phyloP scores from a whole-genome alignment of 495 filamentous ascomycete species.

The Xylaria grammica region DNA sequence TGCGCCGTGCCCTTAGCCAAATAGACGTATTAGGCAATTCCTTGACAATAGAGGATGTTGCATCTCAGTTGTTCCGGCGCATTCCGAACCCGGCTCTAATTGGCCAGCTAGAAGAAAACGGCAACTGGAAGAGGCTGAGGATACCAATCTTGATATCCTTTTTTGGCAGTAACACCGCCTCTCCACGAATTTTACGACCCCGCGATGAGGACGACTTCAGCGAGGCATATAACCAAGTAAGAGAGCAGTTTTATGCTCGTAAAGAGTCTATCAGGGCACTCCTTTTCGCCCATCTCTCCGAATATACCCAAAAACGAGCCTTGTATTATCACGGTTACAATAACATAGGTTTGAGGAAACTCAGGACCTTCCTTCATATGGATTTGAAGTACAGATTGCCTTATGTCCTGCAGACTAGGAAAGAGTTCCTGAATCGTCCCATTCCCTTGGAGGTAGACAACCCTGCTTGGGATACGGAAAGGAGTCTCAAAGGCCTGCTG shows the following conservation, averaged over 20 bases:
- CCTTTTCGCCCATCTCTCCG: constrained; percentile 1
- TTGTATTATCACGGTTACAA: constrained; percentile 14
- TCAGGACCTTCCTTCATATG: background rate
- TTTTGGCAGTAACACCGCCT: background rate
- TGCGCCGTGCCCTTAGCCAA: constrained; percentile 5
- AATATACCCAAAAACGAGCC: background rate
- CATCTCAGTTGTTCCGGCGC: background rate
- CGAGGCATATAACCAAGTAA: background rate
- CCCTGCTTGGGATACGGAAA: background rate
- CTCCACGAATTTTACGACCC: background rate
- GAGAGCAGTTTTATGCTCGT: background rate
- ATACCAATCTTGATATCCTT: constrained; percentile 15
- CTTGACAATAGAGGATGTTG: background rate
- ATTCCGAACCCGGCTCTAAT: constrained; percentile 8
- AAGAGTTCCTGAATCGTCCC: background rate
- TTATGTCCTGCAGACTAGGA: background rate
- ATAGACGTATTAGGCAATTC: background rate
- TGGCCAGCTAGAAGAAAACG: constrained; percentile 3
- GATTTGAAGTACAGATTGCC: background rate
- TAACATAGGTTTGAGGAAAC: background rate
- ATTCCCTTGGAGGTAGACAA: background rate
- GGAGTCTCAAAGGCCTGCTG: background rate
- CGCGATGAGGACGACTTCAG: background rate
- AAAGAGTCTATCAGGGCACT: constrained; percentile 13
- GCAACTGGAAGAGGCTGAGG: constrained; percentile 16